Evolutionary conservation across 208 protist genomes (phyloP).

Genomic region (Leishmania mexicana): DNA sequence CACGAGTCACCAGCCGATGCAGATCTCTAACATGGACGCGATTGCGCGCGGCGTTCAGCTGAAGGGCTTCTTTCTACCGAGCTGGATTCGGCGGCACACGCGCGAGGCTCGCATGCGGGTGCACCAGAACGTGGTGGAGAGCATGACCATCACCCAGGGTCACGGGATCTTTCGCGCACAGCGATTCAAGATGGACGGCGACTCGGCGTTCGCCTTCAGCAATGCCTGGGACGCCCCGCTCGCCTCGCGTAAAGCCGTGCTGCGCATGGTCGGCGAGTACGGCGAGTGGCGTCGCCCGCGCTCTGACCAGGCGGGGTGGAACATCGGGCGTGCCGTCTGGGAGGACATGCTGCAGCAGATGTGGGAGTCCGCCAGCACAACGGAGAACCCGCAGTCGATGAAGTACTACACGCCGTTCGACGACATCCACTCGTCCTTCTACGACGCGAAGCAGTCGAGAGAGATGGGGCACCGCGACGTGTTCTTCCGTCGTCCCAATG

Average conservation of each 20-base stretch:
- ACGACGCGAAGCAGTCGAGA: constrained; percentile 83
- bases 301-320: constrained; percentile 77
- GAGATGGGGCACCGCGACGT: constrained; percentile 90
- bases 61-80: constrained; percentile 93
- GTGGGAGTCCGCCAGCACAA: constrained; percentile 80
- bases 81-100: constrained; percentile 86
- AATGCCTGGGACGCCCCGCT: constrained; percentile 91
- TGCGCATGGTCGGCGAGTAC: constrained; percentile 93
- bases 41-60: constrained; percentile 93
- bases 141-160: constrained; percentile 89
- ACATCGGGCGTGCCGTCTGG: constrained; percentile 86
- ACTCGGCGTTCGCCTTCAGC: constrained; percentile 86
- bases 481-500: constrained; percentile 86
- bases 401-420: constrained; percentile 93
- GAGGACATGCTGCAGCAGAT: constrained; percentile 88
- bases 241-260: constrained; percentile 78
- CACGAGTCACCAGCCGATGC: constrained; percentile 94
- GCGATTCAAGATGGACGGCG: constrained; percentile 90
- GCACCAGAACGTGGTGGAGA: constrained; percentile 89
- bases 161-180: constrained; percentile 89
- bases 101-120: constrained; percentile 89
- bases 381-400: constrained; percentile 90
- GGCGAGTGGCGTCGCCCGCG: constrained; percentile 89
- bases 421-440: constrained; percentile 81
- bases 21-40: constrained; percentile 91